These are phyloP conservation scores for Candida frijolesensis DNA, from an alignment of 1,139 yeast species.

Conservation along the genomic window DNA sequence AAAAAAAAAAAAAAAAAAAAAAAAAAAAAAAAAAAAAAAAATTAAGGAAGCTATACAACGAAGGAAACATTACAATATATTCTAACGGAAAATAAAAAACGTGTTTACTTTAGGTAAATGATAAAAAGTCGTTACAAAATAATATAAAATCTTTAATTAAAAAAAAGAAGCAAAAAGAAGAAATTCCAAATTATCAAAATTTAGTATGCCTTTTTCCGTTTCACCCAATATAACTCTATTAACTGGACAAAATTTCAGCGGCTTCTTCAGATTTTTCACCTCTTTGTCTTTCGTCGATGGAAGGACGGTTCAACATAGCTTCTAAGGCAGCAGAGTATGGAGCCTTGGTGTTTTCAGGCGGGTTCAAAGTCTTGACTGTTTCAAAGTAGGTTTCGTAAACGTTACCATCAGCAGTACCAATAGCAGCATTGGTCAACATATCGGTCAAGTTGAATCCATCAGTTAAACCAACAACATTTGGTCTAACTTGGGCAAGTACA, in stretches of 20 bases:
- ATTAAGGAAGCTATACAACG: too few species aligned
- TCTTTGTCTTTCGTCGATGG: conserved; percentile 50
- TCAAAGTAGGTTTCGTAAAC: conserved; percentile 75
- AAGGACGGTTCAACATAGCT: conserved; percentile 52
- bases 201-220: not conserved
- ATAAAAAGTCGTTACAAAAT: too few species aligned
- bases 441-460: conserved; percentile 87
- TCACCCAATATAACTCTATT: conserved; percentile 1
- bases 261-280: conserved; percentile 45
- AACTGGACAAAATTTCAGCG: conserved; percentile 30
- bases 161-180: too few species aligned
- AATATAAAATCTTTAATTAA: too few species aligned
- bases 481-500: conserved; percentile 54
- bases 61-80: too few species aligned
- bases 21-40: too few species aligned
- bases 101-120: too few species aligned
- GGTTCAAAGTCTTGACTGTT: conserved; percentile 51
- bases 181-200: not conserved
- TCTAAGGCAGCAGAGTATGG: conserved; percentile 56
- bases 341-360: conserved; percentile 58
- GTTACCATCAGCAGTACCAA: conserved; percentile 83
- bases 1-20: too few species aligned
- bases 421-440: conserved; percentile 78
- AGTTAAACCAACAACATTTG: conserved; percentile 74
- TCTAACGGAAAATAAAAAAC: too few species aligned